Conservation (phyloP, 495 filamentous ascomycete species). For the Hapsidospora chrysogenum region DNA sequence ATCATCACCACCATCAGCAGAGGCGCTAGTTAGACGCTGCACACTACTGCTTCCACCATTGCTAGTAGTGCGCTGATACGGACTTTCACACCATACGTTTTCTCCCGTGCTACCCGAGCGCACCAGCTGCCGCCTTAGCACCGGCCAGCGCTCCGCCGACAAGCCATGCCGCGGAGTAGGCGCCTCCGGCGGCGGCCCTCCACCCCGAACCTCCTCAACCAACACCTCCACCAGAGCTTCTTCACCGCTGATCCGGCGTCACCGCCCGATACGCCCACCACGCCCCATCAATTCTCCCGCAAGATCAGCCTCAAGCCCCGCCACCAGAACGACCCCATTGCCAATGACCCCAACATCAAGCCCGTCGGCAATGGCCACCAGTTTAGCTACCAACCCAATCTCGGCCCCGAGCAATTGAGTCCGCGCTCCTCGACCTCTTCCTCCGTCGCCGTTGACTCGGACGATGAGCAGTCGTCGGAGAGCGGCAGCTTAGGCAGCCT, state of each 20-base stretch:
- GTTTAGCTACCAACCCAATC: not conserved
- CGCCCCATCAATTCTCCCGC: conserved; percentile 1
- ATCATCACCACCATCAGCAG: too few relatives aligned
- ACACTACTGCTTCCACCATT: too few relatives aligned
- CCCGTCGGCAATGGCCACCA: conserved; percentile 2
- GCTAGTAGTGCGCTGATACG: too few relatives aligned
- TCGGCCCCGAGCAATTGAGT: conserved; percentile 1
- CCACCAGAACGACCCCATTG: not conserved
- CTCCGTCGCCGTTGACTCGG: not conserved
- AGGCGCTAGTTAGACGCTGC: too few relatives aligned
- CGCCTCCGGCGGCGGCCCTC: not conserved
- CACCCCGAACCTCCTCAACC: not conserved
- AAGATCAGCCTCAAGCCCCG: not conserved
- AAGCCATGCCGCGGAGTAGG: not conserved
- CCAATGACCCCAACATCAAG: conserved; percentile 1
- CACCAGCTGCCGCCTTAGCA: too few relatives aligned
- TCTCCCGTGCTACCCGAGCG: too few relatives aligned
- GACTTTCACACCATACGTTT: too few relatives aligned
- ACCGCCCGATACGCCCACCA: conserved; percentile 2
- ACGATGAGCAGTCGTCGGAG: not conserved
- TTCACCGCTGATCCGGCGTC: conserved; percentile 2
- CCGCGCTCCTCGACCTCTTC: conserved; percentile 1
- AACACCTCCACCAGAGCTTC: not conserved
- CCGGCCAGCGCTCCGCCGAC: too few relatives aligned
- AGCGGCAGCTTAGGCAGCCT: conserved; percentile 2